Percentiles rank a stretch among this genome's conserved stretches.
Evolutionary conservation across 192 early-diverging fungal genomes (phyloP).

Genomic region (Irineochytrium annulatum): DNA sequence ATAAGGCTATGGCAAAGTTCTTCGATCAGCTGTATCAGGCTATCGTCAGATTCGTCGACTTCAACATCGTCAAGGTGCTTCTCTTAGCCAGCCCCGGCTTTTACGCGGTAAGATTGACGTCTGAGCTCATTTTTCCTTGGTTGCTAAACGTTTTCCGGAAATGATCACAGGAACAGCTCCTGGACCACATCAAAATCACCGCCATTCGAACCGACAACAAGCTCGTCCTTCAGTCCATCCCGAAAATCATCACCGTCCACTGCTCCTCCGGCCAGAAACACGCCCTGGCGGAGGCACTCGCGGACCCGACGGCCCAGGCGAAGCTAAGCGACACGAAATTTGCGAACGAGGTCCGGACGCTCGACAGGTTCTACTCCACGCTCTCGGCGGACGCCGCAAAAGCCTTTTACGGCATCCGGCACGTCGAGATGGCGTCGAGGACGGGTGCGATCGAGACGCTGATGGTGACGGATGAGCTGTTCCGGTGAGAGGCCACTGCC

Average conservation of each 20-base stretch:
- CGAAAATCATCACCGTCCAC: slow-evolving; percentile 86
- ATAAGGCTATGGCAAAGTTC: slow-evolving; percentile 74
- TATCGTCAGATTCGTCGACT: slow-evolving; percentile 74
- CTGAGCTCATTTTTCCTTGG: no score
- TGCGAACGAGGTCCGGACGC: slow-evolving; percentile 71
- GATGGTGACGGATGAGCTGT: slow-evolving; percentile 89
- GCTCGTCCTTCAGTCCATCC: slow-evolving; percentile 72
- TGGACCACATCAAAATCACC: slow-evolving; percentile 77
- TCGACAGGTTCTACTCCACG: slow-evolving; percentile 87
- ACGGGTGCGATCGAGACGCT: slow-evolving; percentile 82
- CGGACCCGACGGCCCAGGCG: slow-evolving; percentile 72
- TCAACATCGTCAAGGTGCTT: slow-evolving; percentile 91
- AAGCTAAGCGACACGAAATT: slow-evolving; percentile 90
- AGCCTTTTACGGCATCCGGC: slow-evolving; percentile 83
- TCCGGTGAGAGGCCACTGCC: slow-evolving; percentile 62
- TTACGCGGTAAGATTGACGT: slow-evolving; percentile 56
- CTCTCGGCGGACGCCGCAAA: slow-evolving; percentile 82
- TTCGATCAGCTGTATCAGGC: slow-evolving; percentile 89
- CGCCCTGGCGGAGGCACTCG: slow-evolving; percentile 89
- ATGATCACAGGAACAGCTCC: slow-evolving; percentile 70
- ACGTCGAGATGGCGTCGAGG: slow-evolving; percentile 81
- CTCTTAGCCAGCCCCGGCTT: slow-evolving; percentile 97
- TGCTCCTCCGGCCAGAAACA: slow-evolving; percentile 96
- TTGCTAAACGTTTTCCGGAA: no score
- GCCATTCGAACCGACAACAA: slow-evolving; percentile 81